Evolutionary conservation across 2,329 filamentous ascomycete genomes (phyloP).

Genomic region (Monilinia laxa): DNA sequence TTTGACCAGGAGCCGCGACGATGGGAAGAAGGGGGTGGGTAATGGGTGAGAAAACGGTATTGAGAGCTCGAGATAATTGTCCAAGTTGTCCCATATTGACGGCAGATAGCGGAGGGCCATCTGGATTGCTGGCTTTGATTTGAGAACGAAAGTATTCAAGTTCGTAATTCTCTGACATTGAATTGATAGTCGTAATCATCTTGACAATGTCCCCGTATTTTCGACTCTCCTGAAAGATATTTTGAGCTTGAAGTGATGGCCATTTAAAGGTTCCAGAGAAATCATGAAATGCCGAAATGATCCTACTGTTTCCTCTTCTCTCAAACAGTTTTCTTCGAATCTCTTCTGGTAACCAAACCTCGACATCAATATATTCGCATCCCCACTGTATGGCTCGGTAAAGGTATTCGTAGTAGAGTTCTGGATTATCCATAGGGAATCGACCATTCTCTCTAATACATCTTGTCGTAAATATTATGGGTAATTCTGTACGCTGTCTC

Average conservation of each 20-base stretch:
- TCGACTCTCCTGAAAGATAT: conserved; percentile 68
- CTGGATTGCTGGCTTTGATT: conserved; percentile 66
- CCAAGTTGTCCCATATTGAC: conserved; percentile 88
- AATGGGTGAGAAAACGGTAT: conserved; percentile 84
- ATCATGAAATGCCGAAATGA: conserved; percentile 91
- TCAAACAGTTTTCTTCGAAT: conserved; percentile 68
- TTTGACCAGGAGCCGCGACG: conserved; percentile 80
- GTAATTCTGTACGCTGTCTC: conserved; percentile 78
- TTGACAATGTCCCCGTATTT: conserved; percentile 83
- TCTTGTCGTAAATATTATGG: conserved; percentile 86
- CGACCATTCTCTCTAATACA: conserved; percentile 80
- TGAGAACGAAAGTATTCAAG: conserved; percentile 83
- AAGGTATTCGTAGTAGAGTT: conserved; percentile 75
- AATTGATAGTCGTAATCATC: conserved; percentile 83
- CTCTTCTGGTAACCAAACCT: conserved; percentile 79
- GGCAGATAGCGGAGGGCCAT: conserved; percentile 72
- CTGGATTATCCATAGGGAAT: conserved; percentile 79
- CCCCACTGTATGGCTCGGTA: conserved; percentile 84
- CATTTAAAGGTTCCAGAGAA: conserved; percentile 83
- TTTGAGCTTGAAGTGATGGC: conserved; percentile 70
- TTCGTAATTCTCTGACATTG: conserved; percentile 84
- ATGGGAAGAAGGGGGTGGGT: conserved; percentile 81
- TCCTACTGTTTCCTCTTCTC: conserved; percentile 73
- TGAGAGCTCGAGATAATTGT: conserved; percentile 78
- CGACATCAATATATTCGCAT: conserved; percentile 85